Evolutionary conservation across 108 stramenopile species (phyloP).

Genomic region (Stephanodiscus triporus): DNA sequence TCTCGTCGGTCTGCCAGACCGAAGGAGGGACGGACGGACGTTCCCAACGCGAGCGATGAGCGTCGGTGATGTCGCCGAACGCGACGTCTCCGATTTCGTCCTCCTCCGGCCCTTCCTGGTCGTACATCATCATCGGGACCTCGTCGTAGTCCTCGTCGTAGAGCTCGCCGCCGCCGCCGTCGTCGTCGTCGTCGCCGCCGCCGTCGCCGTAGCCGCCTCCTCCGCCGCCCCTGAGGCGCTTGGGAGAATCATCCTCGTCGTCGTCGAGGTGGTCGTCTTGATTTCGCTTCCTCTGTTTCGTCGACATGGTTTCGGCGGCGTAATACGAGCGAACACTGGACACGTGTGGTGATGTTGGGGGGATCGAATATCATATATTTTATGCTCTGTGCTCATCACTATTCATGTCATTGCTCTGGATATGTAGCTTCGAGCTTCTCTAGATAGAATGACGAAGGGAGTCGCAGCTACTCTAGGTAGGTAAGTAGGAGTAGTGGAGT

Average conservation of each 20-base stretch:
- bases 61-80: slow-evolving; percentile 36
- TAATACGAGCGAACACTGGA: background rate
- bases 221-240: slow-evolving; percentile 68
- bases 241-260: slow-evolving; percentile 32
- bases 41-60: slow-evolving; percentile 44
- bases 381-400: too few relatives aligned
- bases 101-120: slow-evolving; percentile 17
- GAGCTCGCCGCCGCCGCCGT: slow-evolving; percentile 16
- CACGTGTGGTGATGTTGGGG: too few relatives aligned
- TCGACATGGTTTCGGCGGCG: background rate
- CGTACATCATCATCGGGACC: slow-evolving; percentile 12
- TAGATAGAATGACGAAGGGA: too few relatives aligned
- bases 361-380: too few relatives aligned
- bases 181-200: slow-evolving; percentile 15
- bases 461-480: too few relatives aligned
- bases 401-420: too few relatives aligned
- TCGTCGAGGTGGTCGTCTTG: slow-evolving; percentile 7
- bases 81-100: slow-evolving; percentile 20
- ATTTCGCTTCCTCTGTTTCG: slow-evolving; percentile 4
- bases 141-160: slow-evolving; percentile 22
- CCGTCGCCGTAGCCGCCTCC: slow-evolving; percentile 7
- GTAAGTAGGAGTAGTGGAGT: too few relatives aligned
- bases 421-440: too few relatives aligned
- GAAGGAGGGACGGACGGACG: slow-evolving; percentile 52
- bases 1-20: slow-evolving; percentile 33